phyloP scores from a whole-genome alignment of 345 rosid genomes.

The Conringia planisiliqua region DNA sequence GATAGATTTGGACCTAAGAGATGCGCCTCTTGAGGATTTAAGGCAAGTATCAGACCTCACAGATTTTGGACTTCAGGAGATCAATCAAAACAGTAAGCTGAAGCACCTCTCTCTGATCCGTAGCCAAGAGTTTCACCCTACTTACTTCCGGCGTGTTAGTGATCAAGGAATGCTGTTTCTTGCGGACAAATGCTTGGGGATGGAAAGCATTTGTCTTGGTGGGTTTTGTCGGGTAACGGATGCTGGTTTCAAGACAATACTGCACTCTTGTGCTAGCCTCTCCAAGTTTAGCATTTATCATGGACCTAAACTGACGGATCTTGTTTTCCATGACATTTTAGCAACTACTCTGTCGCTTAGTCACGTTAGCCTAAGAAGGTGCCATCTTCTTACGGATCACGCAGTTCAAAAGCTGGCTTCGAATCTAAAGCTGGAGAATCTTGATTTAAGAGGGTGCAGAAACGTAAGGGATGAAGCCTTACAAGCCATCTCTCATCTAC shows the following conservation, averaged over 20 bases:
- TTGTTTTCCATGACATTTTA: slow-evolving; percentile 82
- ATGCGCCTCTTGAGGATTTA: slow-evolving; percentile 74
- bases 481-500: slow-evolving; percentile 54
- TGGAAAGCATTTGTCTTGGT: slow-evolving; percentile 84
- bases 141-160: slow-evolving; percentile 75
- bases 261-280: slow-evolving; percentile 80
- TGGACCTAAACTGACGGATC: slow-evolving; percentile 75
- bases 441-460: slow-evolving; percentile 79
- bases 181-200: slow-evolving; percentile 75
- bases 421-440: slow-evolving; percentile 52
- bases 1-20: slow-evolving; percentile 84
- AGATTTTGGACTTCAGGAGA: slow-evolving; percentile 76
- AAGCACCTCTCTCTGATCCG: slow-evolving; percentile 80
- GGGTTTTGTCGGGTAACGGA: slow-evolving; percentile 94
- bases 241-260: slow-evolving; percentile 73
- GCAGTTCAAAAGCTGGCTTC: slow-evolving; percentile 59
- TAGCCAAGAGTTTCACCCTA: slow-evolving; percentile 66
- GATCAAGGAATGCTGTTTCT: slow-evolving; percentile 90
- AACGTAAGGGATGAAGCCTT: slow-evolving; percentile 74
- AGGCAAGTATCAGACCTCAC: slow-evolving; percentile 68
- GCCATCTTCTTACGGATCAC: slow-evolving; percentile 69
- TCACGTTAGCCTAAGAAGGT: slow-evolving; percentile 85
- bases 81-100: slow-evolving; percentile 68
- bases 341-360: slow-evolving; percentile 75
- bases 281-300: slow-evolving; percentile 70